Percentiles rank a stretch among this genome's conserved stretches.
phyloP scores from a whole-genome alignment of 176 grass and related monocot genomes.

The Ampelocalamus luodianensis region DNA sequence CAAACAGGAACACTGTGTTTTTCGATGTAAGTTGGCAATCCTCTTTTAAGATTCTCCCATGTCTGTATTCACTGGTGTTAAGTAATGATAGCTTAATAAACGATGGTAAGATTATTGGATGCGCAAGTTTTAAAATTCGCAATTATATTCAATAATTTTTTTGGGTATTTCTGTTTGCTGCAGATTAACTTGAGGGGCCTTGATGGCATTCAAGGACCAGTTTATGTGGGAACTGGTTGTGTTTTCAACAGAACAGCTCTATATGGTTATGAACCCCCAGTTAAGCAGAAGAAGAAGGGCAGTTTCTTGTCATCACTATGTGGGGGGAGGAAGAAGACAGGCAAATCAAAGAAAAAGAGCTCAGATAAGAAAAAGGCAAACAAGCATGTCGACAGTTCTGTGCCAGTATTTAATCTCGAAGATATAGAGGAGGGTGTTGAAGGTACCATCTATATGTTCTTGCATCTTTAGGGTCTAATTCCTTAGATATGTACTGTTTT shows the following conservation, averaged over 20 bases:
- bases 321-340: constrained; percentile 79
- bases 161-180: constrained; percentile 28
- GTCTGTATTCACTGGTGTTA: constrained; percentile 22
- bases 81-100: constrained; percentile 18
- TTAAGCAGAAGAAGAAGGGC: constrained; percentile 75
- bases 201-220: constrained; percentile 98
- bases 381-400: constrained; percentile 91
- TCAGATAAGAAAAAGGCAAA: constrained; percentile 96
- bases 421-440: constrained; percentile 99
- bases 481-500: neutral
- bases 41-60: constrained; percentile 3
- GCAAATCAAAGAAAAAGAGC: constrained; percentile 90
- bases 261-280: constrained; percentile 98
- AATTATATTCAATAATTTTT: constrained; percentile 12
- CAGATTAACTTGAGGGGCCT: constrained; percentile 99
- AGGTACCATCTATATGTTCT: constrained; percentile 64
- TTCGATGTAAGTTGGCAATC: constrained; percentile 82
- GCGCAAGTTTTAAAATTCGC: constrained; percentile 24
- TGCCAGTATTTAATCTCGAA: constrained; percentile 98
- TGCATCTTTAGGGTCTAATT: constrained; percentile 21
- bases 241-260: constrained; percentile 99
- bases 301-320: constrained; percentile 81
- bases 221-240: constrained; percentile 99
- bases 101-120: neutral
- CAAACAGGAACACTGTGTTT: constrained; percentile 98